Evolutionary conservation across 1,139 yeast genomes (phyloP).

Genomic region (Blastobotrys serpentis): DNA sequence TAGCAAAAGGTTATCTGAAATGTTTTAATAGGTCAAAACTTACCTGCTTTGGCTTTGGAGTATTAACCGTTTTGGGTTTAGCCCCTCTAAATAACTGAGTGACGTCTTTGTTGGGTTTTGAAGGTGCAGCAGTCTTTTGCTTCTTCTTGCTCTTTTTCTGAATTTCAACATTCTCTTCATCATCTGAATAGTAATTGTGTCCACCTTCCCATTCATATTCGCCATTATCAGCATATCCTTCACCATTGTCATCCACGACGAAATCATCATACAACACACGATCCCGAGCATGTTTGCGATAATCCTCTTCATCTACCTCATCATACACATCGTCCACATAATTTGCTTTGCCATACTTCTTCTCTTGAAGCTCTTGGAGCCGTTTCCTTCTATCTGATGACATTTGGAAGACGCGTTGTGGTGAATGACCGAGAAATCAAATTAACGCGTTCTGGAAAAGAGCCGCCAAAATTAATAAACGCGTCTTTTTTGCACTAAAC

Average conservation of each 20-base stretch:
- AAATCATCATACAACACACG: constrained; percentile 87
- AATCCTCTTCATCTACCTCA: constrained; percentile 80
- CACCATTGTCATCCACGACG: constrained; percentile 89
- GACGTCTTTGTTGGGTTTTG: constrained; percentile 23
- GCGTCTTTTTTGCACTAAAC: too few relatives aligned
- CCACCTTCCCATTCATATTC: constrained; percentile 79
- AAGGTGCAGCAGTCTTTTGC: constrained; percentile 27
- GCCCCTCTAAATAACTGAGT: constrained; percentile 27
- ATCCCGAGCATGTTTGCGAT: constrained; percentile 70
- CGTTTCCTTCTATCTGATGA: constrained; percentile 15
- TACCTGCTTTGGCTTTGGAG: constrained; percentile 19
- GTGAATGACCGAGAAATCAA: constrained; percentile 1
- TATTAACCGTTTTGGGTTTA: constrained; percentile 19
- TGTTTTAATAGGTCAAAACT: constrained; percentile 6
- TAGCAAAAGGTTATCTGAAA: constrained; percentile 12
- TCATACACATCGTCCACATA: constrained; percentile 57
- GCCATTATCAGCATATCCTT: constrained; percentile 89
- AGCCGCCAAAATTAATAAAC: neutral
- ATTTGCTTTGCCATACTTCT: constrained; percentile 11
- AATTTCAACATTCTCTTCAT: constrained; percentile 42
- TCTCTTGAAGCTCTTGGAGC: constrained; percentile 14
- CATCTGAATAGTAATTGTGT: constrained; percentile 56
- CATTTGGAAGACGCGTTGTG: constrained; percentile 3
- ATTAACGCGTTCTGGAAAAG: neutral
- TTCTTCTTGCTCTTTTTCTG: constrained; percentile 38